Conservation (phyloP, 352 stramenopile genomes). For the Globisporangium solare region DNA sequence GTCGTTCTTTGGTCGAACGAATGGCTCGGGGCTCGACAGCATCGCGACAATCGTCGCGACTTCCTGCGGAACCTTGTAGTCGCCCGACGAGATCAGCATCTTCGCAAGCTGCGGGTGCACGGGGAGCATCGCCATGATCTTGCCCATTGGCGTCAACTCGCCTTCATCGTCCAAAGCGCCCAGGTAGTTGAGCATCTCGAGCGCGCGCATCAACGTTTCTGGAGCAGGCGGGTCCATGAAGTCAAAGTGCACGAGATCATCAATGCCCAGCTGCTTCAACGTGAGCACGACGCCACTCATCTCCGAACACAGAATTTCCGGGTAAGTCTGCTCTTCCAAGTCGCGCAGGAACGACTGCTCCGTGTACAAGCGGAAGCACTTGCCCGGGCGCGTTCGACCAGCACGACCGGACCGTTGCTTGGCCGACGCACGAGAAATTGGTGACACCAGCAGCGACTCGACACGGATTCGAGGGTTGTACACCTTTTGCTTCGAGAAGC, state of each 20-base stretch:
- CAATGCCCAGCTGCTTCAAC: constrained; percentile 97
- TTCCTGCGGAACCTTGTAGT: constrained; percentile 96
- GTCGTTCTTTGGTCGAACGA: constrained; percentile 95
- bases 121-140: constrained; percentile 95
- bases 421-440: constrained; percentile 95
- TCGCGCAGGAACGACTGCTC: constrained; percentile 97
- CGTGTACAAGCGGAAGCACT: constrained; percentile 98
- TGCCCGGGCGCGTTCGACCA: constrained; percentile 88
- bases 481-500: constrained; percentile 99
- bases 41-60: constrained; percentile 97
- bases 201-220: constrained; percentile 97
- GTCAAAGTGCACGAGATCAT: constrained; percentile 99
- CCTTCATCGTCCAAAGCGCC: constrained; percentile 97
- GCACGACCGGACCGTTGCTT: constrained; percentile 92
- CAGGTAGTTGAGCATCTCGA: constrained; percentile 98
- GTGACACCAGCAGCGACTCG: constrained; percentile 97
- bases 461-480: constrained; percentile 99
- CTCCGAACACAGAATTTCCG: constrained; percentile 97
- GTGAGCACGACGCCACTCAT: constrained; percentile 97
- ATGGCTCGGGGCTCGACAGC: constrained; percentile 92
- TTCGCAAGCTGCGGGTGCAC: constrained; percentile 97
- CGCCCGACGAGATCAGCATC: constrained; percentile 93
- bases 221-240: constrained; percentile 99
- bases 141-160: constrained; percentile 90
- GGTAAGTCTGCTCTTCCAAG: constrained; percentile 98